Evolutionary conservation across 2,329 filamentous ascomycete genomes (phyloP).

Genomic region (Penicillium hesseltinei): DNA sequence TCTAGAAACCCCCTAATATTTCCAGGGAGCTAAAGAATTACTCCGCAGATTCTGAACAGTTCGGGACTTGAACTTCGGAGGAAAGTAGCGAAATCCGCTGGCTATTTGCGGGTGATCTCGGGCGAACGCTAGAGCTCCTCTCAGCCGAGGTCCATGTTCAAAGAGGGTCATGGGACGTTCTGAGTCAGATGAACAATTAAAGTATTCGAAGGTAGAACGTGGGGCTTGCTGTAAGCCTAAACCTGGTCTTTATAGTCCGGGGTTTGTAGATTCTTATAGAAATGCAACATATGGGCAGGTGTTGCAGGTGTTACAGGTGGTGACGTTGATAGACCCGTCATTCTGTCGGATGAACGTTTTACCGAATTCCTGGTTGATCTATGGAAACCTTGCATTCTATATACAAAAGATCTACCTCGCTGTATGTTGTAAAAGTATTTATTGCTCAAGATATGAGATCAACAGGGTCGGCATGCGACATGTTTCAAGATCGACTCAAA

Average conservation of each 20-base stretch:
- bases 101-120: constrained; percentile 21
- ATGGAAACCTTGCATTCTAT: neutral
- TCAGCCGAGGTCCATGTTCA: constrained; percentile 24
- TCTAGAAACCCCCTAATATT: neutral
- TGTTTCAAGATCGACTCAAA: neutral
- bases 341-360: constrained; percentile 22
- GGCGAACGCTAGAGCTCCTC: constrained; percentile 16
- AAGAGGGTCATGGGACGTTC: constrained; percentile 14
- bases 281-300: neutral
- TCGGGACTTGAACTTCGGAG: constrained; percentile 1
- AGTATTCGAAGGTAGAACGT: neutral
- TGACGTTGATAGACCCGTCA: neutral
- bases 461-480: neutral
- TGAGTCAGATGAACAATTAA: constrained; percentile 12
- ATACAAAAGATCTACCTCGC: neutral
- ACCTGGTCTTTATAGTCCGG: neutral
- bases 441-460: neutral
- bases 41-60: constrained; percentile 10
- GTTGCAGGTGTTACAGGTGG: neutral
- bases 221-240: neutral
- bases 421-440: neutral
- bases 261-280: neutral
- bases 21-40: constrained; percentile 6
- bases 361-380: constrained; percentile 5
- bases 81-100: constrained; percentile 16